phyloP scores from a whole-genome alignment of 371 early-diverging fungal species.

The Smittium culicis region DNA sequence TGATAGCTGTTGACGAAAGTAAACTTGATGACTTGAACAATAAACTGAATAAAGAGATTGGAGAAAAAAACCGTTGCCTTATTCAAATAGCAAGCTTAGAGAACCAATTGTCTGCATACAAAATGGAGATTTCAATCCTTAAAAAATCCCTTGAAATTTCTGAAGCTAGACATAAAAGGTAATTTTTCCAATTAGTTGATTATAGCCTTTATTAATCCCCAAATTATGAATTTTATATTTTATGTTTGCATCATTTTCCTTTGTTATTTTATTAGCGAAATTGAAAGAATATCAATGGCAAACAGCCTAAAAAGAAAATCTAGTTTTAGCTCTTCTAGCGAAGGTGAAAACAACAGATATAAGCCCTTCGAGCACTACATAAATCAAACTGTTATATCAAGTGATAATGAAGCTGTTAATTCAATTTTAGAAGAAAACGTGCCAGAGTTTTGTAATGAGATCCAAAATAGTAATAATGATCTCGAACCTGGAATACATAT shows the following conservation, averaged over 20 bases:
- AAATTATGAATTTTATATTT: too few species aligned
- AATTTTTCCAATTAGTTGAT: neutral
- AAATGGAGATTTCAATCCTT: slow-evolving; percentile 6
- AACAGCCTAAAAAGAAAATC: neutral
- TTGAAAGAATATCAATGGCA: neutral
- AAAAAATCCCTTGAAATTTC: slow-evolving; percentile 1
- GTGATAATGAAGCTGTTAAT: neutral
- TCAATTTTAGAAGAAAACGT: neutral
- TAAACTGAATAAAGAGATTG: neutral
- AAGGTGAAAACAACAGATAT: neutral
- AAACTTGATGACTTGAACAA: neutral
- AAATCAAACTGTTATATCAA: neutral
- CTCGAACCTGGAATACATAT: neutral
- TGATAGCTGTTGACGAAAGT: slow-evolving; percentile 5
- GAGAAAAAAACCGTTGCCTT: neutral
- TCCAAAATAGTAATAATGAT: too few species aligned
- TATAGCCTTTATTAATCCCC: neutral
- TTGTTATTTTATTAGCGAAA: neutral
- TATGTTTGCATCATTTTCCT: neutral
- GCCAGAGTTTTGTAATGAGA: too few species aligned
- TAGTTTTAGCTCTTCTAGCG: neutral
- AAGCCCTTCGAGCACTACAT: neutral
- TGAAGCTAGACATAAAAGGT: neutral
- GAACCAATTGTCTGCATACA: neutral
- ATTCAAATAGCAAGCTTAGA: neutral